Evolutionary conservation across 1,284 basidiomycete genomes (phyloP), one percentile per base, ranked within the genome.

Genomic region (Apiotrichum laibachii): DNA sequence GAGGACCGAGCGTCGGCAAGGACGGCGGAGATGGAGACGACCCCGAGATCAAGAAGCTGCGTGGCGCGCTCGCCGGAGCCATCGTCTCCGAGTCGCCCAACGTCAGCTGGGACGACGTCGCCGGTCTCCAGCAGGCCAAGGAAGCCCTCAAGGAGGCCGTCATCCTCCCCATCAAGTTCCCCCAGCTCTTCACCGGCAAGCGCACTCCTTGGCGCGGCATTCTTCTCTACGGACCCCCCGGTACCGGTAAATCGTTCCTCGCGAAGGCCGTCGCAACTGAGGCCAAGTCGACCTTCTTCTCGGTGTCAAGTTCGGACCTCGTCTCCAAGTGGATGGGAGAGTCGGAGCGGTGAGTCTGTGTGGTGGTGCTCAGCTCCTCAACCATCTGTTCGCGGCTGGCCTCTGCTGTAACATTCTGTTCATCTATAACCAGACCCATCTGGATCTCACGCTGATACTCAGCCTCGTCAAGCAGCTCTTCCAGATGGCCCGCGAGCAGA

Each of bases 271-370:
- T 99, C 44, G 96, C 95, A 22, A 99, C 95, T 19, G 95, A 99
- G 78, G 92, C 95, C 59, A 98, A 99, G 81, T 92, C 92, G 75
- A 98, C 95, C 18, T 99, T 99, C 83, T 99, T 96, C 81, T 92
- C 89, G 67, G 92, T 99, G 61, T 92, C 89, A 69, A 93, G 90
- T 52, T 89, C 88, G 77, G 96, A 99, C 74, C 82, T 99, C 55
- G 96, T 99, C 57, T 95, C 91, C 78, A 99, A 99, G 79, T 99
- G 95, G 95, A 96, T 98, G 82, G 95, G 95, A 66, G 95, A 99
- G 79, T 94, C 90, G 21, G 95, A 99, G 80, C 83, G 91, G 92
- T 91, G 63, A 72, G 85, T 78, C 34, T 16, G 15, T 11, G 37
- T 37, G 11, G 37, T 6, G 26, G 26, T 31, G 26, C 26, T 31